phyloP scores from a whole-genome alignment of 495 filamentous ascomycete genomes.

The Penicillium verhagenii region DNA sequence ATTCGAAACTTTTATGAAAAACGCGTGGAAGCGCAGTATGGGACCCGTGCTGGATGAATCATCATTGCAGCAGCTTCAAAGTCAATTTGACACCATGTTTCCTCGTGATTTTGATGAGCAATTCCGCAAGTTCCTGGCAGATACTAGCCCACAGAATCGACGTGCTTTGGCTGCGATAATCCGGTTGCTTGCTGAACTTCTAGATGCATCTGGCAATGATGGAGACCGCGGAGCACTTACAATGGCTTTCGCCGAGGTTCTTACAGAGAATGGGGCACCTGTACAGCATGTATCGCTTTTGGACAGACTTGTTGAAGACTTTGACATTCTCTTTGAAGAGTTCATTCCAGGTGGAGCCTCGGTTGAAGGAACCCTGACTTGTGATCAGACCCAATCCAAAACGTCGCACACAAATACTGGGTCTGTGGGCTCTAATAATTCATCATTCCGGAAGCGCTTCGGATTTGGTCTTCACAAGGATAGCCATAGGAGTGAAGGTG shows the following conservation, averaged over 20 bases:
- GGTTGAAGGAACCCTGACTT: slow-evolving; percentile 41
- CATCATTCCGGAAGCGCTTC: slow-evolving; percentile 80
- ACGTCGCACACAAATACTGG: slow-evolving; percentile 49
- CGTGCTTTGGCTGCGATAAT: slow-evolving; percentile 82
- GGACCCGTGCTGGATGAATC: slow-evolving; percentile 71
- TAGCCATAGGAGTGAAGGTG: slow-evolving; percentile 65
- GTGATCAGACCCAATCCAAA: slow-evolving; percentile 50
- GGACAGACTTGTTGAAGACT: slow-evolving; percentile 90
- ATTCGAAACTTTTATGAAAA: slow-evolving; percentile 89
- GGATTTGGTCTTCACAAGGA: slow-evolving; percentile 76
- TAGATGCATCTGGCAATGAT: slow-evolving; percentile 93
- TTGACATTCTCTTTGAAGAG: slow-evolving; percentile 81
- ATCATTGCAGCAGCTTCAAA: slow-evolving; percentile 66
- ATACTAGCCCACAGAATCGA: slow-evolving; percentile 89
- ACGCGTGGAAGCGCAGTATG: slow-evolving; percentile 87
- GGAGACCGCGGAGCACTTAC: slow-evolving; percentile 89
- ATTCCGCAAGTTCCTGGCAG: slow-evolving; percentile 70
- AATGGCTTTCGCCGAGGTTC: slow-evolving; percentile 83
- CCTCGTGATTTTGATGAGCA: slow-evolving; percentile 81
- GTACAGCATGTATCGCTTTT: slow-evolving; percentile 86
- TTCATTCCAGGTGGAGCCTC: slow-evolving; percentile 48
- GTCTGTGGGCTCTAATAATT: slow-evolving; percentile 69
- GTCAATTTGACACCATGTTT: slow-evolving; percentile 69
- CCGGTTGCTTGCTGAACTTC: slow-evolving; percentile 80
- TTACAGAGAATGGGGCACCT: slow-evolving; percentile 73